Evolutionary conservation across 73 alveolate genomes (phyloP).

Genomic region (Diophrys appendiculata): DNA sequence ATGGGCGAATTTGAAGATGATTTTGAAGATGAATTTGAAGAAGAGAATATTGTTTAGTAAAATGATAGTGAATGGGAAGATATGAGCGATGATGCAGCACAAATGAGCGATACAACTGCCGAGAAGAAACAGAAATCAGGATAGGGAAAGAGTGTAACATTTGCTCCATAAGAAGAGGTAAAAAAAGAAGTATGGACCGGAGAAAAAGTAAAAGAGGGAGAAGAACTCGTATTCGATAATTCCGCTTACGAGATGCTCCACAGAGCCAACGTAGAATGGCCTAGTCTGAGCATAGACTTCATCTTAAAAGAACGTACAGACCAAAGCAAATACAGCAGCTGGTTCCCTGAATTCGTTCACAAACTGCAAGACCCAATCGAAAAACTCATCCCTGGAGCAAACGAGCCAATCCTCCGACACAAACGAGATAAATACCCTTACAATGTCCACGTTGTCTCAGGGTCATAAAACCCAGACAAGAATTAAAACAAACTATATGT

Average conservation of each 20-base stretch:
- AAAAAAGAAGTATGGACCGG: conserved; percentile 37
- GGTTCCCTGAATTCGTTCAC: conserved; percentile 53
- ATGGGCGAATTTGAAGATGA: conserved; percentile 70
- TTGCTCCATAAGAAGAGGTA: conserved; percentile 10
- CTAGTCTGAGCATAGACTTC: conserved; percentile 85
- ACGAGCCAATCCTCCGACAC: conserved; percentile 40
- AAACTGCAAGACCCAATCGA: conserved; percentile 10
- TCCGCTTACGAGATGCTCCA: conserved; percentile 93
- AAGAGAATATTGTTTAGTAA: conserved; percentile 23
- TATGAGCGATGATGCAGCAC: conserved; percentile 59
- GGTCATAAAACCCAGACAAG: conserved; percentile 82
- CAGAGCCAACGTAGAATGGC: conserved; percentile 94
- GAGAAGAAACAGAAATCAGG: conserved; percentile 33
- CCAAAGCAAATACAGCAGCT: conserved; percentile 39
- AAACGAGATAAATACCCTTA: conserved; percentile 80
- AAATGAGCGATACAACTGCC: conserved; percentile 36
- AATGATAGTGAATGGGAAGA: conserved; percentile 65
- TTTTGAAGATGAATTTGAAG: conserved; percentile 60
- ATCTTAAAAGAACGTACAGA: conserved; percentile 45
- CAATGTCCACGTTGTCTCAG: conserved; percentile 82
- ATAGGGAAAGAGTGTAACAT: no score
- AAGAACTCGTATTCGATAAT: conserved; percentile 84
- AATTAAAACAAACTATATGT: conserved; percentile 76
- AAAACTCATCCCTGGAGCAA: no score
- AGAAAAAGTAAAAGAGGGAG: conserved; percentile 72